A percentile compares a stretch with the other conserved stretches of the same genome.
phyloP scores from a whole-genome alignment of 2,329 filamentous ascomycete species.

The Rhynchosporium graminicola region DNA sequence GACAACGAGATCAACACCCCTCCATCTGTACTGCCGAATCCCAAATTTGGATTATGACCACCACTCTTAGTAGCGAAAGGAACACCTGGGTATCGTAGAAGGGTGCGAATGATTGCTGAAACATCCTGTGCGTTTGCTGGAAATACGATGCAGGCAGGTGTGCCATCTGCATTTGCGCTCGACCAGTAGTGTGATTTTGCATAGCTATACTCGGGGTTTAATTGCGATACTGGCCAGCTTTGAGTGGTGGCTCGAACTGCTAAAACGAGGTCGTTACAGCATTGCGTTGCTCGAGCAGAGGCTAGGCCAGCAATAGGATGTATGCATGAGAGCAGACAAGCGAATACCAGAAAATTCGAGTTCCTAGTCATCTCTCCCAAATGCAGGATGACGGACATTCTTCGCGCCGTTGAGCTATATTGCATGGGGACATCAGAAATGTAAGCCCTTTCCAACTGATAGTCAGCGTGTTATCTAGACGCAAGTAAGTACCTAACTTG shows the following conservation, averaged over 20 bases:
- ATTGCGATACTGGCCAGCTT: conserved; percentile 16
- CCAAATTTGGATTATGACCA: conserved; percentile 45
- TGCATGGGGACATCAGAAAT: too few relatives aligned
- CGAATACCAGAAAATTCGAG: background rate
- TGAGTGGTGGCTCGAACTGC: conserved; percentile 12
- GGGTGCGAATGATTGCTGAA: conserved; percentile 38
- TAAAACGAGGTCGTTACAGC: conserved; percentile 17
- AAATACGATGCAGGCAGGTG: conserved; percentile 43
- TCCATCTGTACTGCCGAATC: conserved; percentile 42
- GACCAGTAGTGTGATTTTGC: conserved; percentile 42
- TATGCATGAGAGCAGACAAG: background rate
- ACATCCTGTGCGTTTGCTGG: conserved; percentile 42
- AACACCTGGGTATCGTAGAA: conserved; percentile 39
- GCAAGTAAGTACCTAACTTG: too few relatives aligned
- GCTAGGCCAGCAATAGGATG: background rate
- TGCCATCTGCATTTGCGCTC: conserved; percentile 36
- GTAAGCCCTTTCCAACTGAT: too few relatives aligned
- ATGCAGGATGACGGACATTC: too few relatives aligned
- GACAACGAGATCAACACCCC: conserved; percentile 42
- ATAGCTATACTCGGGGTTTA: conserved; percentile 21
- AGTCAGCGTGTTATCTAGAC: too few relatives aligned
- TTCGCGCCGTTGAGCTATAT: too few relatives aligned
- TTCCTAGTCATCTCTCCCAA: background rate
- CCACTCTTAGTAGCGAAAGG: conserved; percentile 47
- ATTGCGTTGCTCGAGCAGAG: conserved; percentile 12